Conservation (phyloP, 495 filamentous ascomycete genomes). For the Talaromyces liani region DNA sequence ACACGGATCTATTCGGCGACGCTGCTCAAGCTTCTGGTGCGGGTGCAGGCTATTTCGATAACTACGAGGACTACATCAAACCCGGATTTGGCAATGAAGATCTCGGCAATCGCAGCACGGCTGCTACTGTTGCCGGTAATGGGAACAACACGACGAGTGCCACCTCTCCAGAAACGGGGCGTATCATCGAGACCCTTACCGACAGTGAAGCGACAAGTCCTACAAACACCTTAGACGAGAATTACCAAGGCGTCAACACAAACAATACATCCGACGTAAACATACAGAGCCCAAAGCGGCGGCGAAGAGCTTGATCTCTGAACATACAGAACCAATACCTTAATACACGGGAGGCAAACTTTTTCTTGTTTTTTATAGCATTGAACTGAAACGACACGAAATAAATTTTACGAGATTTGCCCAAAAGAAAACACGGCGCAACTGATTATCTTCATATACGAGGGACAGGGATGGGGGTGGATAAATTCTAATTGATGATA, state of each 20-base stretch:
- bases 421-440: background rate
- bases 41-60: slow-evolving; percentile 2
- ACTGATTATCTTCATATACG: background rate
- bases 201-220: slow-evolving; percentile 44
- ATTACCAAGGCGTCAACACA: slow-evolving; percentile 9
- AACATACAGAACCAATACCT: background rate
- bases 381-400: background rate
- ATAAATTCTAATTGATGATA: background rate
- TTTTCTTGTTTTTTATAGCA: background rate
- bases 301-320: slow-evolving; percentile 19
- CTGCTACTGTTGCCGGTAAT: slow-evolving; percentile 1
- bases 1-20: slow-evolving; percentile 31
- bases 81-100: slow-evolving; percentile 19
- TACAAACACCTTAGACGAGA: slow-evolving; percentile 26
- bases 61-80: slow-evolving; percentile 15
- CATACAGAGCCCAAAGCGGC: slow-evolving; percentile 29
- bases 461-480: background rate
- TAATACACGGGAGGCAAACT: background rate
- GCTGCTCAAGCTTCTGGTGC: background rate
- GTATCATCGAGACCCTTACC: slow-evolving; percentile 37
- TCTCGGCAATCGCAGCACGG: background rate
- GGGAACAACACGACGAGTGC: slow-evolving; percentile 12
- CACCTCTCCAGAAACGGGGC: slow-evolving; percentile 12
- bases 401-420: background rate
- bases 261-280: slow-evolving; percentile 1